phyloP scores from a whole-genome alignment of 1,284 basidiomycete species.

The Phlebopus sp. region DNA sequence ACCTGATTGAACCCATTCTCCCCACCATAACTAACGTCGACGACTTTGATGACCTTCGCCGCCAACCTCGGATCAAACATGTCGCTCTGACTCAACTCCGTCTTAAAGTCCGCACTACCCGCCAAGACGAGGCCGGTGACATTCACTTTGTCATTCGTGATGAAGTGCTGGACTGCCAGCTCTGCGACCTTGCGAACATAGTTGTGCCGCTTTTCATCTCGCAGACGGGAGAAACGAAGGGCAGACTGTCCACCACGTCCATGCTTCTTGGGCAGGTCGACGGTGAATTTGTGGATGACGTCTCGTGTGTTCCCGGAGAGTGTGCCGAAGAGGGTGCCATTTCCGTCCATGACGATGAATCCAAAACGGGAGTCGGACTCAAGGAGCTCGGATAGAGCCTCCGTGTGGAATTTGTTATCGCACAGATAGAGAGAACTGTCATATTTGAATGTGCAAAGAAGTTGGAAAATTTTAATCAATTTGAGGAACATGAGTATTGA shows the following conservation, averaged over 20 bases:
- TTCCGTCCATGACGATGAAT: conserved; percentile 99
- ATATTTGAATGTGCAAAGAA: background rate
- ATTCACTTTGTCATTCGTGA: conserved; percentile 98
- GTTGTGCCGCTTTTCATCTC: conserved; percentile 99
- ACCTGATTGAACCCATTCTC: conserved; percentile 99
- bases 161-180: conserved; percentile 95
- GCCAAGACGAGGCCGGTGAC: conserved; percentile 96
- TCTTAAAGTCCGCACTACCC: conserved; percentile 99
- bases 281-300: conserved; percentile 96
- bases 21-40: conserved; percentile 98
- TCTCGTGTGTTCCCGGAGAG: conserved; percentile 97
- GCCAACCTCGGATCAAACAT: conserved; percentile 91
- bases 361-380: conserved; percentile 98
- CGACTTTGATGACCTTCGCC: conserved; percentile 94
- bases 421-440: conserved; percentile 93
- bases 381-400: conserved; percentile 93
- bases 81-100: conserved; percentile 93
- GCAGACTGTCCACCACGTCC: conserved; percentile 99
- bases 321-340: conserved; percentile 94
- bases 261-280: conserved; percentile 99
- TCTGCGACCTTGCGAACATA: conserved; percentile 99
- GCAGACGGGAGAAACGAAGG: conserved; percentile 98
- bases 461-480: conserved; percentile 8
- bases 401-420: conserved; percentile 99
- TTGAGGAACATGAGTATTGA: conserved; percentile 5